Conservation (phyloP, 2,329 filamentous ascomycete genomes). For the Colletotrichum sp. region DNA sequence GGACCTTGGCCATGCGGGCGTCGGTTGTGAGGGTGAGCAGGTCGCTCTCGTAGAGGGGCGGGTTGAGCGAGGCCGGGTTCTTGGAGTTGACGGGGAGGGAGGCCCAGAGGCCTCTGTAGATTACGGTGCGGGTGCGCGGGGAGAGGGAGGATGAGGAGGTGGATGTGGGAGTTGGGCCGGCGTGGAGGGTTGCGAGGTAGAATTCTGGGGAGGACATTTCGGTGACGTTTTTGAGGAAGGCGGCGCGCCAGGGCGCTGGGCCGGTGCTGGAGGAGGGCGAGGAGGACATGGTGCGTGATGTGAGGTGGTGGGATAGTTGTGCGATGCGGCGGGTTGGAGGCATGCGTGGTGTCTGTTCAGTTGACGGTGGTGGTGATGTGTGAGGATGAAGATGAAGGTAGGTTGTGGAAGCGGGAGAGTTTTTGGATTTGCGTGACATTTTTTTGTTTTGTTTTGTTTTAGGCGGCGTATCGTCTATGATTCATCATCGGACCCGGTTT, state of each 20-base stretch:
- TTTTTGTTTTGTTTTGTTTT: no score
- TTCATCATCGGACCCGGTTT: background rate
- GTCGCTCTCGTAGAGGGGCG: slow-evolving; percentile 73
- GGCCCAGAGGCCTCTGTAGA: slow-evolving; percentile 86
- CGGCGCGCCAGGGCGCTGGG: slow-evolving; percentile 58
- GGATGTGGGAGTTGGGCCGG: slow-evolving; percentile 6
- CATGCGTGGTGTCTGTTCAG: background rate
- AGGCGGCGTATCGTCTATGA: background rate
- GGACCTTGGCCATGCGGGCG: slow-evolving; percentile 82
- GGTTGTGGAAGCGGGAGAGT: background rate
- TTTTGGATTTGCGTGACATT: background rate
- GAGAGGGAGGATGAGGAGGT: slow-evolving; percentile 10
- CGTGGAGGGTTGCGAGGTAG: slow-evolving; percentile 56
- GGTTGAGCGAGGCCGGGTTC: slow-evolving; percentile 77
- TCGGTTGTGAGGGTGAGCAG: slow-evolving; percentile 87
- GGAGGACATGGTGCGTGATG: slow-evolving; percentile 27
- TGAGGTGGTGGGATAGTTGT: slow-evolving; percentile 13
- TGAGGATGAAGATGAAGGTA: background rate
- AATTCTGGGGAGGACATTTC: slow-evolving; percentile 55
- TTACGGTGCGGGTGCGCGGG: slow-evolving; percentile 74
- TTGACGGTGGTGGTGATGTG: background rate
- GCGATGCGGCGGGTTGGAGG: background rate
- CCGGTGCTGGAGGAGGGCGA: slow-evolving; percentile 7
- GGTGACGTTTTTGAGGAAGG: slow-evolving; percentile 56
- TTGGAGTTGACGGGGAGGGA: slow-evolving; percentile 73